These are phyloP conservation scores for Umbelopsis ramanniana DNA, from an alignment of 192 early-diverging fungal genomes.

Conservation along the genomic window DNA sequence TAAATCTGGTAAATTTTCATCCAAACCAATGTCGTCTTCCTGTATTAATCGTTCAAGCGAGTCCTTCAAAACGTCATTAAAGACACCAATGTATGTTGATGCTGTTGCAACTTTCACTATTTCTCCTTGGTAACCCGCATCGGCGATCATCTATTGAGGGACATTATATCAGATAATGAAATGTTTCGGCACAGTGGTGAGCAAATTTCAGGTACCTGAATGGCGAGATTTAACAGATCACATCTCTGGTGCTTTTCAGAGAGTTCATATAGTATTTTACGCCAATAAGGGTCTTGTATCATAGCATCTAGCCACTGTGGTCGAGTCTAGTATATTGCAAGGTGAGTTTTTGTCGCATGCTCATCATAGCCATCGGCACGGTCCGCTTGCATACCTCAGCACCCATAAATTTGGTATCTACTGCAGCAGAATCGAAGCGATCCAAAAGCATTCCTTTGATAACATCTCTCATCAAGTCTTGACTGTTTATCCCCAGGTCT, in stretches of 20 bases:
- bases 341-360: not conserved
- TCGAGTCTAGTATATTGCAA: slow-evolving; percentile 32
- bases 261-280: slow-evolving; percentile 68
- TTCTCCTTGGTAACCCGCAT: slow-evolving; percentile 67
- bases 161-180: not conserved
- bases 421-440: slow-evolving; percentile 55
- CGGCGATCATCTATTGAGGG: slow-evolving; percentile 56
- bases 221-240: slow-evolving; percentile 62
- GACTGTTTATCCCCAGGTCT: slow-evolving; percentile 47
- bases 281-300: slow-evolving; percentile 65
- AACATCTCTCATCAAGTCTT: slow-evolving; percentile 51
- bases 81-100: slow-evolving; percentile 68
- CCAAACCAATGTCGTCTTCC: slow-evolving; percentile 60
- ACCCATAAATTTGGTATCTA: slow-evolving; percentile 4
- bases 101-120: slow-evolving; percentile 69
- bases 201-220: slow-evolving; percentile 47
- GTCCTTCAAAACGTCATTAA: slow-evolving; percentile 63
- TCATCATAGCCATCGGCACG: not conserved
- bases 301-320: slow-evolving; percentile 62
- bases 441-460: slow-evolving; percentile 63
- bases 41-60: slow-evolving; percentile 62
- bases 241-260: slow-evolving; percentile 67
- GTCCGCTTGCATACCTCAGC: not conserved
- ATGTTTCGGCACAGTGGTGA: not conserved
- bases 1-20: slow-evolving; percentile 60